Conservation (phyloP, 148 eudicot genomes). For the Dysphania ambrosioides region DNA sequence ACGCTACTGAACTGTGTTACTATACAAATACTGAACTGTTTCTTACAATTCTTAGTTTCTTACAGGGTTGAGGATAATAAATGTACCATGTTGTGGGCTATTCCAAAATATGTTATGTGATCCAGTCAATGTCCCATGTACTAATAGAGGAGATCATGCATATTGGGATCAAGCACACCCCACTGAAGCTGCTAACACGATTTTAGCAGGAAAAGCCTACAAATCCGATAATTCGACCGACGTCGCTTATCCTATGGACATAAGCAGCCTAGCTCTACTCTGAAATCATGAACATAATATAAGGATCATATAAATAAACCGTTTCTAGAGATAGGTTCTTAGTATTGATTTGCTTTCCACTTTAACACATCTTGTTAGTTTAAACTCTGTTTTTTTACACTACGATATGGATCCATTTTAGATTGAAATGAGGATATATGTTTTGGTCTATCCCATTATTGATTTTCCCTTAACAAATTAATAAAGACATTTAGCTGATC, state of each 20-base stretch:
- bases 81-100: conserved; percentile 34
- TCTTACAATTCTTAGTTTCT: too few relatives aligned
- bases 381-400: not conserved
- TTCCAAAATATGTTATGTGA: not conserved
- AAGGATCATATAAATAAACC: too few relatives aligned
- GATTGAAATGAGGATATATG: not conserved
- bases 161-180: conserved; percentile 39
- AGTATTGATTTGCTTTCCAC: not conserved
- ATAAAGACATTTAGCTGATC: too few relatives aligned
- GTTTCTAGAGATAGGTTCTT: not conserved
- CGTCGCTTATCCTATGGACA: conserved; percentile 36
- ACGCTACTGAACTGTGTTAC: too few relatives aligned
- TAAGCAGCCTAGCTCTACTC: conserved; percentile 24
- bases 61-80: conserved; percentile 28
- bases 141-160: conserved; percentile 9
- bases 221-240: conserved; percentile 12
- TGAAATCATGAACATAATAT: not conserved
- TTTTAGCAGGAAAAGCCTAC: conserved; percentile 31
- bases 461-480: not conserved
- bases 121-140: conserved; percentile 27
- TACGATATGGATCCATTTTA: not conserved
- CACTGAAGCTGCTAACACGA: conserved; percentile 36
- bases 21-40: too few relatives aligned
- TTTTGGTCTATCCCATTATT: too few relatives aligned
- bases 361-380: not conserved